Evolutionary conservation across 192 early-diverging fungal species (phyloP).

Genomic region (Chytriomyces sp.): DNA sequence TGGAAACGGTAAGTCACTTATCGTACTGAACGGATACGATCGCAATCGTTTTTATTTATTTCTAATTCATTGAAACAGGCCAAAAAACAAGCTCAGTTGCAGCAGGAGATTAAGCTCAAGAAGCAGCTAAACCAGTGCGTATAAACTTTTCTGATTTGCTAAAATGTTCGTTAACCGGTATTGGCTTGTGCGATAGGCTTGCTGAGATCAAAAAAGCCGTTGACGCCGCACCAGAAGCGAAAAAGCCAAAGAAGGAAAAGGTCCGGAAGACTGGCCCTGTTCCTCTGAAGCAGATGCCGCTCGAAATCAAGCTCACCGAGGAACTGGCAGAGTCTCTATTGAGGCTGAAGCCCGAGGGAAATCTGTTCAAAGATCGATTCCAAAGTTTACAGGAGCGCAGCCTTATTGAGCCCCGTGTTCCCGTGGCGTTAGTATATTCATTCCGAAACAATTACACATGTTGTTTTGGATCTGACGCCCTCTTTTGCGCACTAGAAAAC

Average conservation of each 20-base stretch:
- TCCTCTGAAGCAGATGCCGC: slow-evolving; percentile 42
- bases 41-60: neutral
- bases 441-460: neutral
- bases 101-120: slow-evolving; percentile 25
- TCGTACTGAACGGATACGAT: neutral
- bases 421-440: slow-evolving; percentile 42
- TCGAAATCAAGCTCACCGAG: slow-evolving; percentile 58
- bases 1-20: slow-evolving; percentile 13
- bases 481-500: slow-evolving; percentile 16
- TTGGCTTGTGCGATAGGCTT: slow-evolving; percentile 3
- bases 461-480: neutral
- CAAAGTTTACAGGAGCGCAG: slow-evolving; percentile 53
- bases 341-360: slow-evolving; percentile 59
- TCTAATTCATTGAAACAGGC: neutral
- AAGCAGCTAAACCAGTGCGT: slow-evolving; percentile 37
- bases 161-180: neutral
- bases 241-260: slow-evolving; percentile 2
- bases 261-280: slow-evolving; percentile 11
- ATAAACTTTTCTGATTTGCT: neutral
- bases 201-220: slow-evolving; percentile 14
- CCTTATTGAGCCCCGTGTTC: slow-evolving; percentile 60
- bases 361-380: slow-evolving; percentile 59
- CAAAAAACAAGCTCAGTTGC: slow-evolving; percentile 17
- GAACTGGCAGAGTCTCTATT: slow-evolving; percentile 53
- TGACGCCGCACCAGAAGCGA: neutral